Evolutionary conservation across 2,329 filamentous ascomycete species (phyloP), one percentile per base, ranked within the genome.

Genomic region (Ascochyta rabiei): DNA sequence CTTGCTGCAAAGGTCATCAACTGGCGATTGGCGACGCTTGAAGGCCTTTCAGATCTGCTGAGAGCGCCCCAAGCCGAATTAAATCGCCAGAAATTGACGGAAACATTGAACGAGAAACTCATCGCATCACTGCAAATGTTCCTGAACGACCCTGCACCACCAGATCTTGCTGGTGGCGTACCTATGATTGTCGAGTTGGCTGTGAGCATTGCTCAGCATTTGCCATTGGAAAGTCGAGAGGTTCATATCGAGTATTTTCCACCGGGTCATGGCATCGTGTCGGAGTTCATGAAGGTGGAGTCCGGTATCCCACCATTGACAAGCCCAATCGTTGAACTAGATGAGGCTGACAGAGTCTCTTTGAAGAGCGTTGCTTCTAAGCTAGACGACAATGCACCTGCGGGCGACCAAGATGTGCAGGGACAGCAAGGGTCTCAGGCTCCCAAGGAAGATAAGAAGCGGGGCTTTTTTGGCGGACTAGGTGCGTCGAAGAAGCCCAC

Each of bases 131-230:
- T 99, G 30, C 86, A 88, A 57, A 86, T 89, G 68, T 87, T 90
- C 68, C 81, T 98, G 43, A 83, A 86, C 52, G 89, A 90, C 10
- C 91, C 92, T 1, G 84, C 90, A 0, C 90, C 91, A 0, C 77
- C 87, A 1, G 93, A 92, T 8, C 83, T 98, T n/a, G 88, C 93
- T 62, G 92, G 91, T 46, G 92, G 91, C 59, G 89, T 93, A 2
- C 87, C 88, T 49, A 96, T 95, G 87, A 98, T 99, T 72, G 84
- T 97, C 49, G 93, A 97, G 76, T 83, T 98, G 45, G 91, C 93
- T 0, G 84, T 98, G 26, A 89, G 88, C 57, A 92, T 99, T 60
- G 86, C 90, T 0, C 85, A 88, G 54, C 96, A 97, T 72, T 78
- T 98, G 40, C 93, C 95, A 0, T 78, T 96, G 34, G 95, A 99